Percentiles rank a stretch among this genome's conserved stretches.
Evolutionary conservation across 257 asterid genomes (phyloP).

Genomic region (Ocimum tenuiflorum): DNA sequence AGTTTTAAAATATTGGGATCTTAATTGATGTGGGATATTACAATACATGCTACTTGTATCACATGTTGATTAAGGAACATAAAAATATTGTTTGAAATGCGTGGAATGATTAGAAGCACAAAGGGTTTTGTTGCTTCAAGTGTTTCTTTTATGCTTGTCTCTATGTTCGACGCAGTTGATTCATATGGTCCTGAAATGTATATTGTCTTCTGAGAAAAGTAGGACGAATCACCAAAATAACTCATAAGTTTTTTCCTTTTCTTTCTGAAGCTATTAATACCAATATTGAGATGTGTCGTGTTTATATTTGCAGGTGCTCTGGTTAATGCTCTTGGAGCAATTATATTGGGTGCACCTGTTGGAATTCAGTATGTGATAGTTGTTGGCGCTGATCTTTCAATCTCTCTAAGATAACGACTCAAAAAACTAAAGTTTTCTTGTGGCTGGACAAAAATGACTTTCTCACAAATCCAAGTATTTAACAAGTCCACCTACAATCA

Average conservation of each 20-base stretch:
- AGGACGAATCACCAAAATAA: background rate
- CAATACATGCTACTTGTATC: too few relatives aligned
- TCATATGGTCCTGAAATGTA: too few relatives aligned
- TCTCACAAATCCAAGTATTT: background rate
- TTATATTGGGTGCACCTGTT: constrained; percentile 85
- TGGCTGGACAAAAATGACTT: constrained; percentile 21
- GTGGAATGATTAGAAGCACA: too few relatives aligned
- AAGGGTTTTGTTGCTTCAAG: too few relatives aligned
- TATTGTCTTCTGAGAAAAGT: background rate
- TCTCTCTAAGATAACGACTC: background rate
- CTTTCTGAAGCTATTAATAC: background rate
- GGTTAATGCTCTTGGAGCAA: constrained; percentile 74
- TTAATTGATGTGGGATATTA: too few relatives aligned
- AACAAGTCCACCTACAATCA: constrained; percentile 3
- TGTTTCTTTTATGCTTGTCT: constrained; percentile 1
- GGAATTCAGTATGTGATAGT: constrained; percentile 64
- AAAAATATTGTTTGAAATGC: too few relatives aligned
- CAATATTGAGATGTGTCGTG: constrained; percentile 15
- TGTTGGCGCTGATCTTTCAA: constrained; percentile 13
- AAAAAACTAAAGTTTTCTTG: constrained; percentile 14
- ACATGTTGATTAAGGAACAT: too few relatives aligned
- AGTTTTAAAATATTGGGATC: too few relatives aligned
- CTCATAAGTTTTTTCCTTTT: background rate
- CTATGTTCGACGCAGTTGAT: background rate
- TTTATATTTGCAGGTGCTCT: constrained; percentile 54